phyloP scores from a whole-genome alignment of 2,329 filamentous ascomycete genomes.

The Penicillium palitans region DNA sequence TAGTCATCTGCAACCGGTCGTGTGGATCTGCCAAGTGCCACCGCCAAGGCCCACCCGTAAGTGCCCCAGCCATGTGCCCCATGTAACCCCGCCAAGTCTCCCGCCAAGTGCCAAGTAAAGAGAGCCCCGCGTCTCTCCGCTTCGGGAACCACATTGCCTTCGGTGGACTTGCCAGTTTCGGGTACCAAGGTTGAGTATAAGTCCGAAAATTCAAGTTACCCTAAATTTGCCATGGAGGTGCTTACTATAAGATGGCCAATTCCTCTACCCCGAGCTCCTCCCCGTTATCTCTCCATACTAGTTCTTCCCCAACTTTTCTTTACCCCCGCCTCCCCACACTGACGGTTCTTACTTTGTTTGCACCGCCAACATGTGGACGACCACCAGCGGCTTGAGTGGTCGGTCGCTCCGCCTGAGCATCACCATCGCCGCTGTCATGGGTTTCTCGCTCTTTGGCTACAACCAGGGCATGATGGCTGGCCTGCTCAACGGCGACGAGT shows the following conservation, averaged over 20 bases:
- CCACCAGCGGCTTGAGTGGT: slow-evolving; percentile 21
- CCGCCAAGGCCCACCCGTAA: neutral
- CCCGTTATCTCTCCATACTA: neutral
- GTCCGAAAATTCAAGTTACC: no score
- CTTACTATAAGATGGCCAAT: slow-evolving; percentile 11
- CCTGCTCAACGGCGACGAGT: slow-evolving; percentile 22
- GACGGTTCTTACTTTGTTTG: slow-evolving; percentile 7
- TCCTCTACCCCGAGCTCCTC: neutral
- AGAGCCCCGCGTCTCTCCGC: slow-evolving; percentile 4
- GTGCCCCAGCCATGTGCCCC: neutral
- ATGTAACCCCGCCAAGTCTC: neutral
- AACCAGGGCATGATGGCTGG: slow-evolving; percentile 28
- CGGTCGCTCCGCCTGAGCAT: slow-evolving; percentile 20
- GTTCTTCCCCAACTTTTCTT: slow-evolving; percentile 5
- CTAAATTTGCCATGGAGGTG: slow-evolving; percentile 1
- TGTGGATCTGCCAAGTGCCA: neutral
- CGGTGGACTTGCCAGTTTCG: slow-evolving; percentile 13
- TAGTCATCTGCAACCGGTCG: neutral
- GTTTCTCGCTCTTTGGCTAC: slow-evolving; percentile 50
- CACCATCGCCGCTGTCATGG: slow-evolving; percentile 33
- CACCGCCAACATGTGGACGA: slow-evolving; percentile 27
- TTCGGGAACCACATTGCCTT: slow-evolving; percentile 2
- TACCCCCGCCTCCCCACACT: neutral
- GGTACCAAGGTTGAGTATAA: neutral
- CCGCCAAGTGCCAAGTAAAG: slow-evolving; percentile 2